Conservation (phyloP, 2,329 filamentous ascomycete species). For the Immersiporthe knoxdaviesiana region DNA sequence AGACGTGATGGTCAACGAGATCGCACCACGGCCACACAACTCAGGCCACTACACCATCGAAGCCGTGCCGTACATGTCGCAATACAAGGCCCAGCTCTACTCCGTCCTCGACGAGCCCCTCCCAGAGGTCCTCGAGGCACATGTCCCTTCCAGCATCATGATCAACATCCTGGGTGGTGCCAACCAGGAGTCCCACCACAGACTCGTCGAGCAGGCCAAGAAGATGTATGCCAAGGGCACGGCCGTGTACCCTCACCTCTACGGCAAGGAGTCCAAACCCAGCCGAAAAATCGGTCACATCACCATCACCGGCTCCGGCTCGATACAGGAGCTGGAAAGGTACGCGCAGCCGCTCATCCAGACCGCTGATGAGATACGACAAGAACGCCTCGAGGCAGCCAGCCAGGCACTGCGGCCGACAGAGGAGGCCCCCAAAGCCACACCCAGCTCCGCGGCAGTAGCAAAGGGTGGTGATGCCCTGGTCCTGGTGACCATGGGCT, state of each 20-base stretch:
- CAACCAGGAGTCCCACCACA: conserved; percentile 63
- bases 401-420: conserved; percentile 43
- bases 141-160: conserved; percentile 71
- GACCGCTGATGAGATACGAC: conserved; percentile 61
- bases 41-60: conserved; percentile 96
- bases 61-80: conserved; percentile 80
- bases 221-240: conserved; percentile 48
- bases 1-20: conserved; percentile 79
- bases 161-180: conserved; percentile 78
- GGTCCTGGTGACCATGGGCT: conserved; percentile 83
- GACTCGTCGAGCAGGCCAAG: conserved; percentile 52
- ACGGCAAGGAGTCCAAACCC: conserved; percentile 86
- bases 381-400: conserved; percentile 53
- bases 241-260: conserved; percentile 74
- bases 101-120: conserved; percentile 72
- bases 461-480: conserved; percentile 50
- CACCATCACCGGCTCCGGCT: conserved; percentile 73
- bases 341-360: conserved; percentile 71
- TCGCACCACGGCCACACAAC: conserved; percentile 82
- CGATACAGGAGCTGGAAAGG: conserved; percentile 64
- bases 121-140: conserved; percentile 59
- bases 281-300: conserved; percentile 96
- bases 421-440: conserved; percentile 31
- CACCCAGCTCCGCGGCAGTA: conserved; percentile 15
- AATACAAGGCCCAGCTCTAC: conserved; percentile 88